These are phyloP conservation scores for Cochlearia excelsa DNA, from an alignment of 345 rosid genomes.

Conservation along the genomic window DNA sequence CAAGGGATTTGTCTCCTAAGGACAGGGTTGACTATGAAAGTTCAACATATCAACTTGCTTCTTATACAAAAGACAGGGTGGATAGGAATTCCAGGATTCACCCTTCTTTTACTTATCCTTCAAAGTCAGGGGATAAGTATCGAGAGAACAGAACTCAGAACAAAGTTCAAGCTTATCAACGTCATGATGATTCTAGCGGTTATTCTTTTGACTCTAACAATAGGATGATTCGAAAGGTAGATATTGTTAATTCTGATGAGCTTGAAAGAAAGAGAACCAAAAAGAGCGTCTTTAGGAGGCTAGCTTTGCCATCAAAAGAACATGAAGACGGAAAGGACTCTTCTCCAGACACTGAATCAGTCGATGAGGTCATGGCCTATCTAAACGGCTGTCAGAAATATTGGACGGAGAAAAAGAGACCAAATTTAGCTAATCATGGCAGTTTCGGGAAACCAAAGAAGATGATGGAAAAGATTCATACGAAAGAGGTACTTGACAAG, in stretches of 20 bases:
- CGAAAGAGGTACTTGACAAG: slow-evolving; percentile 28
- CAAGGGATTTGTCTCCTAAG: slow-evolving; percentile 20
- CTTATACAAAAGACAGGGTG: slow-evolving; percentile 7
- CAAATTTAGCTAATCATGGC: slow-evolving; percentile 9
- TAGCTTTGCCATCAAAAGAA: slow-evolving; percentile 35
- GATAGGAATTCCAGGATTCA: slow-evolving; percentile 18
- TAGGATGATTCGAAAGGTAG: slow-evolving; percentile 18
- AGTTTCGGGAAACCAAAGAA: slow-evolving; percentile 6
- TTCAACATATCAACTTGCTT: slow-evolving; percentile 25
- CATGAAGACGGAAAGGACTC: slow-evolving; percentile 16
- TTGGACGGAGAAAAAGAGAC: slow-evolving; percentile 35
- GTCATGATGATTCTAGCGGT: slow-evolving; percentile 19
- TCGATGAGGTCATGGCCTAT: slow-evolving; percentile 49
- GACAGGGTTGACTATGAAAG: not conserved
- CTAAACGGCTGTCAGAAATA: slow-evolving; percentile 30
- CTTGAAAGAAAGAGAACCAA: slow-evolving; percentile 28
- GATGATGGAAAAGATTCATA: slow-evolving; percentile 27
- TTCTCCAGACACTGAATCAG: slow-evolving; percentile 32
- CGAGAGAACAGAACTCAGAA: slow-evolving; percentile 21
- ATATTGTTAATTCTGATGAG: slow-evolving; percentile 17
- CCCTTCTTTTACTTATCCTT: slow-evolving; percentile 32
- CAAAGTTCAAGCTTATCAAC: slow-evolving; percentile 26
- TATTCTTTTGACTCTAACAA: slow-evolving; percentile 30
- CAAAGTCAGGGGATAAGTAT: slow-evolving; percentile 13
- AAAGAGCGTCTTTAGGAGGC: slow-evolving; percentile 53